Evolutionary conservation across 306 rosid species (phyloP), one percentile per base, ranked within the genome.

Genomic region (Quercus mongolica): DNA sequence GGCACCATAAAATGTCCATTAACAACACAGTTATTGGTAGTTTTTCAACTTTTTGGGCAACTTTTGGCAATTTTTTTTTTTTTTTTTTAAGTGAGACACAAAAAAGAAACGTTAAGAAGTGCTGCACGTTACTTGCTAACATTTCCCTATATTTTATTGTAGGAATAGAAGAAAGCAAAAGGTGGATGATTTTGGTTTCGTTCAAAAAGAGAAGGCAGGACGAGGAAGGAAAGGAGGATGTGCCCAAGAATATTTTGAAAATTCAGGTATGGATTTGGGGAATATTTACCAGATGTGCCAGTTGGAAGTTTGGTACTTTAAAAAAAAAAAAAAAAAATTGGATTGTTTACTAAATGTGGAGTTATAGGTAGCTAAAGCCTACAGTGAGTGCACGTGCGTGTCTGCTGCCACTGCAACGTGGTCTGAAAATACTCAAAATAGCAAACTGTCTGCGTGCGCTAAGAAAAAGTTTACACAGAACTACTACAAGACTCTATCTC

Each of bases 331-430:
- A 25, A 25, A 26, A 26, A 26, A 26, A 1, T 26, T 26, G 13
- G 3, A 0, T 69, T 41, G 6, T 6, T 10, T 20, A 46, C 5
- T 46, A 10, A 10, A 8, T 8, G 68, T 56, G 38, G n/a, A 6
- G 21, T 69, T 38, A 78, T 41, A 2, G 46, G 38, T 4, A 3
- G 21, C 76, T 38, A 78, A 63, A 58, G 62, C 61, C 76, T 38
- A 78, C 71, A 58, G 71, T 61, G 67, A 62, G 55, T 41, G 70
- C 85, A 81, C 90, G 86, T 83, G 87, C 81, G 58, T 41, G 69
- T 67, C 77, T 41, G 69, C 78, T 74, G 85, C 58, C 0, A 74
- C 77, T 69, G 73, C 76, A 71, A 74, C 68, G 63, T 76, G 74
- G 76, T 31, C 76, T 35, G 56, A 55, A 7, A 52, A 8, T 8